Conservation (phyloP, 192 early-diverging fungal species). For the Obelidium mucronatum region DNA sequence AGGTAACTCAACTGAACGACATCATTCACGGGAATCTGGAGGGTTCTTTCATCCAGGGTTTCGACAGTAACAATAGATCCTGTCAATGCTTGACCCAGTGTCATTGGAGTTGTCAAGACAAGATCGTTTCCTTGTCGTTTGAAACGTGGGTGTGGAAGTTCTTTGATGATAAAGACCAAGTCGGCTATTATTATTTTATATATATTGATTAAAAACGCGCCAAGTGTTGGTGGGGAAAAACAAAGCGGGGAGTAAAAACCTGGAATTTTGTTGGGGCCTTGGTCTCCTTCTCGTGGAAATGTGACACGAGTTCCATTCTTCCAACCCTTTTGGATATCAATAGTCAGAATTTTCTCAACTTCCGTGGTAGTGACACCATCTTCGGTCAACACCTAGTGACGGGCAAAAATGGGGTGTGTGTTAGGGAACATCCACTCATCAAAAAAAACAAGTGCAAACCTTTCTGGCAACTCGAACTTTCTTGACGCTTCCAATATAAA, state of each 20-base stretch:
- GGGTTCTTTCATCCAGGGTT: conserved; percentile 58
- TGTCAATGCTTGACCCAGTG: conserved; percentile 56
- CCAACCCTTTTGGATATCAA: conserved; percentile 56
- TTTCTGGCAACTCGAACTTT: conserved; percentile 58
- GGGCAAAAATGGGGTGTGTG: not conserved
- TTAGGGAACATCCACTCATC: not conserved
- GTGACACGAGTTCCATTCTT: conserved; percentile 59
- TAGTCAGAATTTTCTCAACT: conserved; percentile 56
- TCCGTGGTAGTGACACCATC: conserved; percentile 59
- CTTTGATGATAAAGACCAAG: conserved; percentile 43
- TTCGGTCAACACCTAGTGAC: conserved; percentile 54
- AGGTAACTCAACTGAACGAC: conserved; percentile 52
- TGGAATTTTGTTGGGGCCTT: conserved; percentile 63
- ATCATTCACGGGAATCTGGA: conserved; percentile 64
- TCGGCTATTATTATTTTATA: not conserved
- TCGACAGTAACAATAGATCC: conserved; percentile 54
- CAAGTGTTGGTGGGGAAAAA: not conserved
- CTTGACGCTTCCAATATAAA: conserved; percentile 63
- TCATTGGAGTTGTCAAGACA: conserved; percentile 39
- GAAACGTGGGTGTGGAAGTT: conserved; percentile 53
- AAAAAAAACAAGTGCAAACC: conserved; percentile 36
- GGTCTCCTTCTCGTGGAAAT: conserved; percentile 63
- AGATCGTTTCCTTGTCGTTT: conserved; percentile 58
- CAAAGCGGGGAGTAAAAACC: conserved; percentile 18
- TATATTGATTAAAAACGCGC: not conserved